Percentiles rank a stretch among this genome's conserved stretches.
phyloP scores from a whole-genome alignment of 169 alveolate species.

The Cryptosporidium andersoni region DNA sequence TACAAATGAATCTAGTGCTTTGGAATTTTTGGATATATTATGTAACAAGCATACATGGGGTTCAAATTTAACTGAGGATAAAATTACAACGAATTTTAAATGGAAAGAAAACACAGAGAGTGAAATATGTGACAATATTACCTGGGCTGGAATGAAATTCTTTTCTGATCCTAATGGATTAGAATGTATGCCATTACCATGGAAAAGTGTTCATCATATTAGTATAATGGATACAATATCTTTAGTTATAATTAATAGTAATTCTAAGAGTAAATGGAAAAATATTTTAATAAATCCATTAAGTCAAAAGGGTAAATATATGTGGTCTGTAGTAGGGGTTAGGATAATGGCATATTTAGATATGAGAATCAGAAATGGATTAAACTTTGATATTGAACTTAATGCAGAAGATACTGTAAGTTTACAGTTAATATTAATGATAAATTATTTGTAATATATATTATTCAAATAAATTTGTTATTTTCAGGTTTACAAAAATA shows the following conservation, averaged over 20 bases:
- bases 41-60: slow-evolving; percentile 49
- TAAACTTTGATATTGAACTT: slow-evolving; percentile 14
- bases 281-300: neutral
- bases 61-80: slow-evolving; percentile 27
- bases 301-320: slow-evolving; percentile 17
- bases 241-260: neutral
- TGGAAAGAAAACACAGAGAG: slow-evolving; percentile 24
- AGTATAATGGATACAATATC: slow-evolving; percentile 57
- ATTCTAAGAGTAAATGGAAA: slow-evolving; percentile 4
- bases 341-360: slow-evolving; percentile 30
- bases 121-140: neutral
- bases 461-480: neutral
- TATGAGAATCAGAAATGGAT: slow-evolving; percentile 42
- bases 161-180: neutral
- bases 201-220: slow-evolving; percentile 27
- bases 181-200: slow-evolving; percentile 22
- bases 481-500: slow-evolving; percentile 31
- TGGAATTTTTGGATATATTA: slow-evolving; percentile 12
- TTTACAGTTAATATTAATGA: neutral
- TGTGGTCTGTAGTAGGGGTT: slow-evolving; percentile 68
- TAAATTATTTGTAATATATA: neutral
- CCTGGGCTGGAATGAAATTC: slow-evolving; percentile 56
- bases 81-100: slow-evolving; percentile 26
- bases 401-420: slow-evolving; percentile 54
- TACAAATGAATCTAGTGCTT: slow-evolving; percentile 14